Evolutionary conservation across 768 basidiomycete genomes (phyloP).

Genomic region (Nidularia pulvinata): DNA sequence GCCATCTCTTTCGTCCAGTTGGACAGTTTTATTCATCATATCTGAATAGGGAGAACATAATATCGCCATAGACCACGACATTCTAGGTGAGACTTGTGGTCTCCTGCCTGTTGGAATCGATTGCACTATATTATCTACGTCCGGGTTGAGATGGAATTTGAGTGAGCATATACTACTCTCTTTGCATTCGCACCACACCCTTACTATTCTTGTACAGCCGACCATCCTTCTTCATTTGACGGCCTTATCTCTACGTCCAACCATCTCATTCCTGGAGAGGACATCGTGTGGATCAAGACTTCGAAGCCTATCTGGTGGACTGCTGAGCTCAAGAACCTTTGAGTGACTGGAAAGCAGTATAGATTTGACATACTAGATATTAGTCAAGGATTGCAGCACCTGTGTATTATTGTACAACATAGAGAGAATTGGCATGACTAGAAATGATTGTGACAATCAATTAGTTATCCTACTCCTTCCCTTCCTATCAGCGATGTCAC

Average conservation of each 20-base stretch:
- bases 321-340: slow-evolving; percentile 52
- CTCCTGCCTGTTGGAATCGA: slow-evolving; percentile 91
- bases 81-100: slow-evolving; percentile 89
- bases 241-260: slow-evolving; percentile 94
- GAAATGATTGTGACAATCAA: not conserved
- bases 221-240: slow-evolving; percentile 74
- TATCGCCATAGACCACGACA: slow-evolving; percentile 70
- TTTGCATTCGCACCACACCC: no score
- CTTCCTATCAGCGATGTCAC: no score
- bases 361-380: not conserved
- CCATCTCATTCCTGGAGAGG: slow-evolving; percentile 71
- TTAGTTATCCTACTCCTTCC: not conserved
- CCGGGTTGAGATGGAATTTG: slow-evolving; percentile 89
- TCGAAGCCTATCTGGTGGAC: slow-evolving; percentile 91
- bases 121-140: slow-evolving; percentile 74
- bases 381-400: not conserved
- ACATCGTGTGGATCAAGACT: slow-evolving; percentile 70
- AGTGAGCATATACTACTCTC: slow-evolving; percentile 39
- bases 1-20: slow-evolving; percentile 1
- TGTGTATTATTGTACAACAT: no score
- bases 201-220: slow-evolving; percentile 32
- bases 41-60: slow-evolving; percentile 73
- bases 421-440: not conserved
- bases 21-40: not conserved
- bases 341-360: not conserved